Base-by-base conservation (phyloP, 2,329 filamentous ascomycete genomes). In the Claviceps digitariae region DNA sequence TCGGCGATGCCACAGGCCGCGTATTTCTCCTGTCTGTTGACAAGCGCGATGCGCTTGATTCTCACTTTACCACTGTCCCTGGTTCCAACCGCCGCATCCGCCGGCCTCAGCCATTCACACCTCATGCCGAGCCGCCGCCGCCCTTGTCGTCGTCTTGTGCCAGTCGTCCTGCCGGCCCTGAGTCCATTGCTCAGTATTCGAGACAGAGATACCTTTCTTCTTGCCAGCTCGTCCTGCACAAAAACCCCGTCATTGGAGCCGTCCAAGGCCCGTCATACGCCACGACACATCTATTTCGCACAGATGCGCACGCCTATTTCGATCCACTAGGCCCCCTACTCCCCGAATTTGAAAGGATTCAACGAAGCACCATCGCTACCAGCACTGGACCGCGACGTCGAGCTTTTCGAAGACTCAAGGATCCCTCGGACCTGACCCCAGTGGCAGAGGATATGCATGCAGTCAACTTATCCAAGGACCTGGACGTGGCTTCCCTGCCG, bases 1-100 rank as follows among this genome's bases (percentile, higher is more conserved):
- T 84, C 12, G 81, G 81, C 20, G 81, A 84, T 60, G 78, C 78
- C 0, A 81, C 76, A 2, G 81, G 81, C 0, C 75, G 78, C 7
- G 71, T 84, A 0, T 81, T 78, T 55, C 59, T 83, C 1, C 61
- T 83, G 2, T 75, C 74, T 0, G 61, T 75, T 3, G 71, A 79
- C 53, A 68, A 74, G 20, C 69, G 72, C 12, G 68, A 73, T 34
- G 66, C 67, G 23, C 61, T 63, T 0, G 59, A 64, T 10, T 57
- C 63, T 1, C 61, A 68, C 21, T 69, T 71, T 47, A 58, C 69
- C 10, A 66, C 63, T 1, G 50, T 76, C 1, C 68, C 69, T 0
- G 64, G 67, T 2, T 60, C 60, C 3, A 57, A 62, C 13, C 68
- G 63, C 17, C 63, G 62, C 4, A 60, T 76, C 29, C 71, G 73